phyloP scores from a whole-genome alignment of 1,284 basidiomycete genomes.

The Ganoderma multipileum region DNA sequence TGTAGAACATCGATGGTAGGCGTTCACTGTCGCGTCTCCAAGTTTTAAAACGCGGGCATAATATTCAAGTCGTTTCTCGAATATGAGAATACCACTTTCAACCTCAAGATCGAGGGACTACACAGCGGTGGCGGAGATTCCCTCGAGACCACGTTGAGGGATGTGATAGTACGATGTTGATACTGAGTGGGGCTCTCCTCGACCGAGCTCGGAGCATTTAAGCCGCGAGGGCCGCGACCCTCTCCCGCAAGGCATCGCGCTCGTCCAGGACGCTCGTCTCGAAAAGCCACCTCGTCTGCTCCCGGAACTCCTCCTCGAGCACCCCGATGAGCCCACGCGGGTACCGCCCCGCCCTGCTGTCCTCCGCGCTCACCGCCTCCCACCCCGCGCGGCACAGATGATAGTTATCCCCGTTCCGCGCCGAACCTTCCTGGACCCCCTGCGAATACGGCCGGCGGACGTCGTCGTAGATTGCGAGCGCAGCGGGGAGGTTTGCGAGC shows the following conservation, averaged over 20 bases:
- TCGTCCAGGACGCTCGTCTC: conserved; percentile 25
- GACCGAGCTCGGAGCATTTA: neutral
- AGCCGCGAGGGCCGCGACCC: neutral
- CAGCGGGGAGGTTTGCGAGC: conserved; percentile 35
- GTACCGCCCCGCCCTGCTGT: conserved; percentile 14
- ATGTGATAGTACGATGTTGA: too few species aligned
- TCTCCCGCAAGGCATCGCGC: neutral
- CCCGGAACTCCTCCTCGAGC: neutral
- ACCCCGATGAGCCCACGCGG: conserved; percentile 1
- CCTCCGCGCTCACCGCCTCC: conserved; percentile 11
- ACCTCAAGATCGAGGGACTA: too few species aligned
- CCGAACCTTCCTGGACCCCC: conserved; percentile 16
- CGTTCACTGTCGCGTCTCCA: too few species aligned
- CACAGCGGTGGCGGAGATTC: too few species aligned
- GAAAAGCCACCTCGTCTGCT: neutral
- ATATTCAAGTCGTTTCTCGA: too few species aligned
- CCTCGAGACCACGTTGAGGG: too few species aligned
- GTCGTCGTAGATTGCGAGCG: conserved; percentile 44
- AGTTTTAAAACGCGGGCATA: too few species aligned
- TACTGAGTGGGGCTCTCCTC: too few species aligned
- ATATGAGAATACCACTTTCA: too few species aligned
- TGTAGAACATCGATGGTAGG: too few species aligned
- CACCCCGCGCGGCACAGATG: conserved; percentile 6
- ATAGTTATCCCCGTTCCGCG: neutral
- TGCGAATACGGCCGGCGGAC: conserved; percentile 38